Conservation (phyloP, 805 yeast genomes). For the Yamadazyma laniorum region DNA sequence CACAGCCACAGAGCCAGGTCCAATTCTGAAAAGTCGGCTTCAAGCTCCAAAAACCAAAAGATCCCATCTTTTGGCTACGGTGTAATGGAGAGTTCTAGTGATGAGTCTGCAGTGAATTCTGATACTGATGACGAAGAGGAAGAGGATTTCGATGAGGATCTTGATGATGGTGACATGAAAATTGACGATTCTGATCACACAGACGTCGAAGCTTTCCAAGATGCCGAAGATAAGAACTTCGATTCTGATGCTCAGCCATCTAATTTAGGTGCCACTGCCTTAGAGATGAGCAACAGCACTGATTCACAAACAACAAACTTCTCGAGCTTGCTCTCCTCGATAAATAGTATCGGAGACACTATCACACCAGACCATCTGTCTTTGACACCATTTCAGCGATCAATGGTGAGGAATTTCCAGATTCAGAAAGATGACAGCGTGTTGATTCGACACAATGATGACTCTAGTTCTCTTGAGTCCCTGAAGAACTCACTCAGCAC, state of each 20-base stretch:
- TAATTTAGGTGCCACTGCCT: not conserved
- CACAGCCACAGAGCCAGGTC: constrained; percentile 5
- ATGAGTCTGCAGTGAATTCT: constrained; percentile 7
- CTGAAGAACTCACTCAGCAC: constrained; percentile 6
- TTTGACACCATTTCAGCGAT: constrained; percentile 13
- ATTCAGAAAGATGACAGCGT: constrained; percentile 8
- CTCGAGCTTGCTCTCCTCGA: constrained; percentile 3
- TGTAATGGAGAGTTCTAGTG: not conserved
- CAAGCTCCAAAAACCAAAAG: not conserved
- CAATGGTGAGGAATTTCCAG: constrained; percentile 27
- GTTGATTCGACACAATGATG: constrained; percentile 5
- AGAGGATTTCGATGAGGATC: constrained; percentile 4
- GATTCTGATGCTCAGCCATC: constrained; percentile 1
- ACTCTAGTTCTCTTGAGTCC: constrained; percentile 1
- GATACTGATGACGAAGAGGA: constrained; percentile 9
- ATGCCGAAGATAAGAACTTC: constrained; percentile 1
- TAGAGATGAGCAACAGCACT: constrained; percentile 2
- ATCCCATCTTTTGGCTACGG: constrained; percentile 4
- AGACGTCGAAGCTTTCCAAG: constrained; percentile 2
- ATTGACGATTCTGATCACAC: not conserved
- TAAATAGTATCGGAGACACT: constrained; percentile 1
- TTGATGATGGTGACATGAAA: not conserved
- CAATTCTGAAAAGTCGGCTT: not conserved
- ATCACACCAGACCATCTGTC: not conserved
- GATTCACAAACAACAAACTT: constrained; percentile 4